phyloP scores from a whole-genome alignment of 768 basidiomycete species.

The Kwoniella sp. region DNA sequence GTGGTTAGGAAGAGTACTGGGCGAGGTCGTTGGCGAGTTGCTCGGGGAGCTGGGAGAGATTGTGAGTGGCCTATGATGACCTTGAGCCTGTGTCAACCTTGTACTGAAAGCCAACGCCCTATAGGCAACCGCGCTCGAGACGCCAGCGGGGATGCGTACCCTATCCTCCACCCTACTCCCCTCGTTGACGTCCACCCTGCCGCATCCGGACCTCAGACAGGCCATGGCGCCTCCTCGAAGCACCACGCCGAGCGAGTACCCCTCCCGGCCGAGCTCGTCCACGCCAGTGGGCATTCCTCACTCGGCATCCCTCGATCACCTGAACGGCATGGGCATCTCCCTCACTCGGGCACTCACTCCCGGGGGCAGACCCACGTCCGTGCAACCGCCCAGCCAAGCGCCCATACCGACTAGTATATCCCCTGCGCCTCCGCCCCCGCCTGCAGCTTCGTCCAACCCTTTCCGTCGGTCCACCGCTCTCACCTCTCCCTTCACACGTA shows the following conservation, averaged over 20 bases:
- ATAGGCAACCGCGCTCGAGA: conserved; percentile 74
- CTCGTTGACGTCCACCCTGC: conserved; percentile 38
- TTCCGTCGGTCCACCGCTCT: conserved; percentile 37
- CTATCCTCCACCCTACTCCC: conserved; percentile 53
- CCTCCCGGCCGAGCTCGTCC: conserved; percentile 11
- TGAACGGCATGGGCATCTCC: conserved; percentile 33
- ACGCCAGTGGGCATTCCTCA: conserved; percentile 11
- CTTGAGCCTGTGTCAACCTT: no score
- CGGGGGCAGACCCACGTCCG: conserved; percentile 37
- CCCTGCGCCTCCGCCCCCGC: conserved; percentile 15
- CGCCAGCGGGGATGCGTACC: conserved; percentile 77
- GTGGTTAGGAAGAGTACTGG: conserved; percentile 81
- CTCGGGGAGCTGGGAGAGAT: conserved; percentile 77
- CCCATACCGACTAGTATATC: conserved; percentile 23
- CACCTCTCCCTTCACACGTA: conserved; percentile 34
- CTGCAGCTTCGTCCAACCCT: conserved; percentile 30
- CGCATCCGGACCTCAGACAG: conserved; percentile 14
- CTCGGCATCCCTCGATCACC: conserved; percentile 20
- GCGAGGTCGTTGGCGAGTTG: conserved; percentile 81
- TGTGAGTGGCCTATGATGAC: no score
- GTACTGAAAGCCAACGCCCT: not conserved
- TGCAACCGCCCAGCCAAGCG: conserved; percentile 30
- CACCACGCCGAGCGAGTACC: conserved; percentile 13
- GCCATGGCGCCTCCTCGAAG: conserved; percentile 7
- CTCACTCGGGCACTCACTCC: conserved; percentile 34